Evolutionary conservation across 208 protist genomes (phyloP), one percentile per base, ranked within the genome.

Genomic region (Trypanosoma avium): DNA sequence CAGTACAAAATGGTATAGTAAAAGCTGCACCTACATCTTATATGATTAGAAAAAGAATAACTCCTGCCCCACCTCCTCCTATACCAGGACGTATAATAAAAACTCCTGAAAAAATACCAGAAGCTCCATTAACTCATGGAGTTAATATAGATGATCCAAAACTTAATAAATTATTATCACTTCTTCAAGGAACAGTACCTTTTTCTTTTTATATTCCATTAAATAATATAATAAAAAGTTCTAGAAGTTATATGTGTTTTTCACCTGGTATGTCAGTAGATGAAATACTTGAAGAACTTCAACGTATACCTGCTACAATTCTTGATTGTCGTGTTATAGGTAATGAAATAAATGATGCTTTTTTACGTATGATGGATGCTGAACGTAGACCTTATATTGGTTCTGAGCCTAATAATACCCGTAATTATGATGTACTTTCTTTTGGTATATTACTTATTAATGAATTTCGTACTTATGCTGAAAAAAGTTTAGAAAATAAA

Each of bases 281-380:
- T 0, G 70, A 64, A 4, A 61, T 66, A 36, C 47, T 75, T 7
- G 52, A 47, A 15, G 63, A 62, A 24, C 30, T 75, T 29, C 70
- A 61, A n/a, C 47, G 57, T 15, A 43, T 75, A 17, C 61, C 70
- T 0, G 58, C 57, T 7, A 61, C 35, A 3, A 53, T 54, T 0
- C 57, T 75, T 15, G 70, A 75, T 29, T 75, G 70, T 38, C 70
- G 70, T 45, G 70, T 70, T 9, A 60, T 74, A 49, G 73, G 73
- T 30, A 47, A 53, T 13, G 46, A 24, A 7, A 19, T 33, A 30
- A 48, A 73, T 36, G 62, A 66, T 42, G 60, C 67, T 3, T 73
- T 79, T 59, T 40, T 79, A 6, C 73, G 73, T 46, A 67, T 79
- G 61, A 60, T 79, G 60, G 63, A 72, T 32, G 64, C 61, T 7